Conservation (phyloP, 176 grass and related monocot species). For the Urochloa ruziziensis region DNA sequence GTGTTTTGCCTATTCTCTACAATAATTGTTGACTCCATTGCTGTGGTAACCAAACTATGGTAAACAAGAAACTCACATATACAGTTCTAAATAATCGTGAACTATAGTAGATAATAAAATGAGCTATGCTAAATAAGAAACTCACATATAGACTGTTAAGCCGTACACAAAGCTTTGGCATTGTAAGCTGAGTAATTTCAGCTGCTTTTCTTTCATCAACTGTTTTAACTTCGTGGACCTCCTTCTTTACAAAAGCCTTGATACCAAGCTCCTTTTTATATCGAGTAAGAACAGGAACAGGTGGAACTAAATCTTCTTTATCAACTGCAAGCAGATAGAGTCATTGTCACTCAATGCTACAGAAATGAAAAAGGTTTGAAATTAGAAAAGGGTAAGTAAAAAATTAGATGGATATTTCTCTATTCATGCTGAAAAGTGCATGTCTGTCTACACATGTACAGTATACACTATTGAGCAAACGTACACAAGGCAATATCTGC, state of each 20-base stretch:
- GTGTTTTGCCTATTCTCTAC: too few relatives aligned
- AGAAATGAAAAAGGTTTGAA: constrained; percentile 23
- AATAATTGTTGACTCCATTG: neutral
- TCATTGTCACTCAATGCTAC: neutral
- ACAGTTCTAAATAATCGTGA: constrained; percentile 29
- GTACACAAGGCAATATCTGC: constrained; percentile 21
- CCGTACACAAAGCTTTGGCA: constrained; percentile 84
- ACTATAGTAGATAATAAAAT: constrained; percentile 41
- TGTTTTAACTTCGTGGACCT: constrained; percentile 65
- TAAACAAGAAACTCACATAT: constrained; percentile 67
- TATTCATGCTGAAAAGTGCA: neutral
- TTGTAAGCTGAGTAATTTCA: constrained; percentile 78
- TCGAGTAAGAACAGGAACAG: constrained; percentile 90
- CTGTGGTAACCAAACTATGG: neutral
- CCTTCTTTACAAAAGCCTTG: constrained; percentile 88
- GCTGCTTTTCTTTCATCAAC: constrained; percentile 75
- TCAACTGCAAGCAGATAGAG: constrained; percentile 60
- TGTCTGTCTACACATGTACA: neutral
- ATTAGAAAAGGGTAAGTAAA: neutral
- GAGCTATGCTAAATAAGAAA: constrained; percentile 28
- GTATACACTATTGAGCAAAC: constrained; percentile 4
- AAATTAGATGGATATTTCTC: neutral
- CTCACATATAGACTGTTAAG: constrained; percentile 96
- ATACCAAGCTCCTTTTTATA: constrained; percentile 96
- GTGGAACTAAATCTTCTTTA: constrained; percentile 87